Base-by-base conservation (phyloP, 805 yeast genomes). In the Brettanomyces anomalus region DNA sequence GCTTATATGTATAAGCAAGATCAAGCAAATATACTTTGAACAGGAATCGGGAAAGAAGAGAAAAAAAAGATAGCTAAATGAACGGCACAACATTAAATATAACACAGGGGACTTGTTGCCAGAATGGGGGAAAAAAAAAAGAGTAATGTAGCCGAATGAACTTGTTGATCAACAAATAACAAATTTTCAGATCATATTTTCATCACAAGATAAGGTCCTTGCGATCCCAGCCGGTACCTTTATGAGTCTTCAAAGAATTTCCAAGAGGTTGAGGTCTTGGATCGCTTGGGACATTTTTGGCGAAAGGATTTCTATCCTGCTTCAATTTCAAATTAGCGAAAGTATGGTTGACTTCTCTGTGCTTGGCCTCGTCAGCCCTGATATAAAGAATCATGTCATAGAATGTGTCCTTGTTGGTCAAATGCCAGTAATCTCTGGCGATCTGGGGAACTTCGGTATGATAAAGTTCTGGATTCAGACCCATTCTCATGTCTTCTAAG, bases 331-430 rank as follows among this genome's bases (percentile, higher is more conserved):
- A 68, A 52, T 81, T 81, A 13, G 85, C 88, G 54, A 81, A 71
- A 0, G 88, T 82, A 53, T 81, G 89, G 61, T 81, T 82, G 24
- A 82, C 88, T 54, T 82, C 89, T 59, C 89, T 70, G 56, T 81
- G 88, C 57, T 81, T 81, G 34, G 86, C 81, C 59, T 81, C 89
- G 54, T 81, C 89, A 1, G 89, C 89, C 48, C 88, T 71, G 19
- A 82, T 66, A 50, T 77, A 70, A 45, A 70, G 67, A 38, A 82
- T 65, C 55, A 82, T 67, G 48, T 81, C 86, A 45, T 67, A 66
- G 61, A 81, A 72, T 3, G 76, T 63, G 21, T 81, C 67, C 19
- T 75, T 54, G 26, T 70, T 70, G 35, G 53, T 52, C 65, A 82
- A 66, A 16, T 73, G 68, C 85, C 86, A 81, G 61, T 82, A 81